These are phyloP conservation scores for Venturia pyrina DNA, from an alignment of 2,329 filamentous ascomycete species.

Conservation along the genomic window DNA sequence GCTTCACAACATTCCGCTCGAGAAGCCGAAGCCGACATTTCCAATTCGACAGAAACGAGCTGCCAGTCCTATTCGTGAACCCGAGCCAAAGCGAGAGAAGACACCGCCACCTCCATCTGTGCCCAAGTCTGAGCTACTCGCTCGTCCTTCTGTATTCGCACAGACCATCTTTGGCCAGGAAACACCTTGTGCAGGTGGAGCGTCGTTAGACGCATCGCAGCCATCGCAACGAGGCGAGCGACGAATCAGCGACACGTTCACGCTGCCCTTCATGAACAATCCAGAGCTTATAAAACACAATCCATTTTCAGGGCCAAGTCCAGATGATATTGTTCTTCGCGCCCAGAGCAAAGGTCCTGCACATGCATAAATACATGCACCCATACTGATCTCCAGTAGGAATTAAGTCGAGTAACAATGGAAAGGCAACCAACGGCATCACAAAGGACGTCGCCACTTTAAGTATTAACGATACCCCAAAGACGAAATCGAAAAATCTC, in stretches of 20 bases:
- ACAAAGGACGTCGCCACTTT: slow-evolving; percentile 37
- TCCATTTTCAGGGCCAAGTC: slow-evolving; percentile 76
- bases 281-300: slow-evolving; percentile 36
- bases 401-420: slow-evolving; percentile 1
- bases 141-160: slow-evolving; percentile 42
- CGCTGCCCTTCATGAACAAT: slow-evolving; percentile 31
- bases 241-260: slow-evolving; percentile 19
- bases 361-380: slow-evolving; percentile 1
- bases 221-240: not conserved
- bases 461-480: slow-evolving; percentile 30
- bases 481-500: slow-evolving; percentile 59
- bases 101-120: not conserved
- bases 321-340: slow-evolving; percentile 78
- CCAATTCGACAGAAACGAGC: not conserved
- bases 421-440: not conserved
- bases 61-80: not conserved
- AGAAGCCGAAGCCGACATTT: not conserved
- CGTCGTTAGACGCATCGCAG: slow-evolving; percentile 11
- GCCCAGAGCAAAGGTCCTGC: slow-evolving; percentile 52
- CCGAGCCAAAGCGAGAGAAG: not conserved
- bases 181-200: slow-evolving; percentile 9
- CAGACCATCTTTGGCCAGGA: slow-evolving; percentile 34
- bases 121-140: slow-evolving; percentile 28
- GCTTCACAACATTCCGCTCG: not conserved
- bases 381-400: not conserved